Evolutionary conservation across 768 basidiomycete genomes (phyloP), one percentile per base, ranked within the genome.

Genomic region (Hysterangium stoloniferum): DNA sequence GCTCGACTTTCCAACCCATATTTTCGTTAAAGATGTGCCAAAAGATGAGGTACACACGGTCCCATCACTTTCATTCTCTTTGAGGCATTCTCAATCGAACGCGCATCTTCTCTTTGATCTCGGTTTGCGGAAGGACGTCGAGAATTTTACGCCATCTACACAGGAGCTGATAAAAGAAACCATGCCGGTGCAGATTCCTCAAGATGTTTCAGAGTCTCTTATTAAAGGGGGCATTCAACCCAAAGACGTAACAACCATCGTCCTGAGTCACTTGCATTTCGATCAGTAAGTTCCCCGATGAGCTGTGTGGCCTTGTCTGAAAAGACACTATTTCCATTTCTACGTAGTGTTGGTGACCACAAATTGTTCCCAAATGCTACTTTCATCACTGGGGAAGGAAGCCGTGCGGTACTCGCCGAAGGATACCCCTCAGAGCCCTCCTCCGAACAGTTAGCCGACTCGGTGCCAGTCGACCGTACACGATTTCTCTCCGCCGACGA

Each of bases 201-300:
- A 58, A 36, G 58, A 60, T 42, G 75, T 74, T 13, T 62, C 61
- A 6, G 72, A 78, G 45, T 76, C 77, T 7, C 68, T 81, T 25
- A 59, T 52, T 12, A 73, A 71, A 44, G 80, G 79, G n/a, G 75
- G 76, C 0, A 32, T 73, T 2, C 53, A 61, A 3, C 72, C 77
- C 1, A 58, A 59, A 6, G 66, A 76, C 15, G 68, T 80, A 45
- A 60, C 69, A 22, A 66, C 66, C 6, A 68, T 79, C 35, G 67
- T 72, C 34, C 44, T 79, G 28, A 77, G 75, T 20, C 80, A 82
- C 55, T 57, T 73, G 33, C 78, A 80, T 56, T 80, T 70, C 58
- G 79, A 80, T 58, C 65, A 68, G n/a, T n/a, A n/a, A n/a, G n/a
- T n/a, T n/a, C n/a, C n/a, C n/a, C n/a, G n/a, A n/a, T n/a, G n/a